Conservation (phyloP, 163 green algal species). For the Scenedesmus sp. region DNA sequence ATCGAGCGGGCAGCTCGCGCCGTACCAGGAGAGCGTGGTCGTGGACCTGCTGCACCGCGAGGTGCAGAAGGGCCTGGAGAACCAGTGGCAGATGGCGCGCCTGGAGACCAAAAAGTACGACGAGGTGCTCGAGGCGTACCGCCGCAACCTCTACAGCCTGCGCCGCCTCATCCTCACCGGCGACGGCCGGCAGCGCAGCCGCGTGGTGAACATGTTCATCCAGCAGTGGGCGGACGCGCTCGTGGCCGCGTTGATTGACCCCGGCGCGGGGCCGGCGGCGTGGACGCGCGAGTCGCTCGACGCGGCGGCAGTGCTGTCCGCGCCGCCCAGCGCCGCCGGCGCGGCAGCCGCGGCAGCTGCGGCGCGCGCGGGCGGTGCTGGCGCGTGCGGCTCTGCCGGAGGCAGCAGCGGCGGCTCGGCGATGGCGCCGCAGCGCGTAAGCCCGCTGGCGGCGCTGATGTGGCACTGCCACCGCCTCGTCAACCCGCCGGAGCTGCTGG, state of each 20-base stretch:
- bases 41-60: constrained; percentile 41
- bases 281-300: constrained; percentile 48
- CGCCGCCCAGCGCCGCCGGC: constrained; percentile 2
- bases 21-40: constrained; percentile 45
- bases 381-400: not conserved
- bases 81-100: constrained; percentile 51
- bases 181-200: constrained; percentile 54
- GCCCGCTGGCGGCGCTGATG: constrained; percentile 44
- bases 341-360: constrained; percentile 9
- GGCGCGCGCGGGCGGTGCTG: not conserved
- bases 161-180: constrained; percentile 61
- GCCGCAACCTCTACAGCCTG: constrained; percentile 71
- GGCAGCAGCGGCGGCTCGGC: constrained; percentile 11
- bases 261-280: not conserved
- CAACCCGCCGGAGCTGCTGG: constrained; percentile 43
- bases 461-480: constrained; percentile 36
- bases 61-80: constrained; percentile 49
- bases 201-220: constrained; percentile 62
- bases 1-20: constrained; percentile 13
- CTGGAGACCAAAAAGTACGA: constrained; percentile 50
- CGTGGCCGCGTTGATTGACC: constrained; percentile 55
- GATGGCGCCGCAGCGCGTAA: constrained; percentile 11
- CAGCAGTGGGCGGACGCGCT: constrained; percentile 64
- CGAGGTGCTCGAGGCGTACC: constrained; percentile 70
- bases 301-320: not conserved